A percentile compares a stretch with the other conserved stretches of the same genome.
Evolutionary conservation across 208 protist genomes (phyloP).

Genomic region (Leishmania tarentolae): DNA sequence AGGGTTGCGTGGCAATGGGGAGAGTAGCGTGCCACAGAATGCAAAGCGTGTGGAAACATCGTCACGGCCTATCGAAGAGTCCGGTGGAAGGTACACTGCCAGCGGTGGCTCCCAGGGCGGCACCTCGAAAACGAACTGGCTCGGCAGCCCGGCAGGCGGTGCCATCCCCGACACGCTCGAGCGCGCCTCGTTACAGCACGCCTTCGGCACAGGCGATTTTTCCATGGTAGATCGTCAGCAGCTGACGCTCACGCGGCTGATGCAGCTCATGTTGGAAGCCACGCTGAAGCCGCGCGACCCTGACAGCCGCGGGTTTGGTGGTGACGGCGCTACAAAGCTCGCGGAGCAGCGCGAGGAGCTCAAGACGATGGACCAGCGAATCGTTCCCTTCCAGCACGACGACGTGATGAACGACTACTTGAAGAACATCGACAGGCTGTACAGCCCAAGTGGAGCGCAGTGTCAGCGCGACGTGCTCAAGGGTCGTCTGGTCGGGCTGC

Average conservation of each 20-base stretch:
- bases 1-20: constrained; percentile 13
- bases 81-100: not conserved
- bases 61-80: constrained; percentile 14
- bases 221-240: constrained; percentile 59
- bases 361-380: constrained; percentile 72
- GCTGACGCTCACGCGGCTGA: constrained; percentile 54
- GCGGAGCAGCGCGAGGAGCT: constrained; percentile 71
- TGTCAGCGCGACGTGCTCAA: constrained; percentile 56
- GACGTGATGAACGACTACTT: constrained; percentile 69
- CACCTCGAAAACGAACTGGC: constrained; percentile 25
- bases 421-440: constrained; percentile 57
- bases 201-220: constrained; percentile 60
- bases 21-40: constrained; percentile 2
- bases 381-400: constrained; percentile 66
- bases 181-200: constrained; percentile 36
- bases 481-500: constrained; percentile 72
- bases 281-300: constrained; percentile 69
- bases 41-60: constrained; percentile 16
- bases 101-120: not conserved
- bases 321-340: constrained; percentile 58
- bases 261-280: constrained; percentile 53
- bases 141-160: constrained; percentile 28
- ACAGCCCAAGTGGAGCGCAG: constrained; percentile 53
- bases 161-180: constrained; percentile 29
- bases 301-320: constrained; percentile 68